Conservation (phyloP, 1,284 basidiomycete species). For the Bjerkandera adusta region DNA sequence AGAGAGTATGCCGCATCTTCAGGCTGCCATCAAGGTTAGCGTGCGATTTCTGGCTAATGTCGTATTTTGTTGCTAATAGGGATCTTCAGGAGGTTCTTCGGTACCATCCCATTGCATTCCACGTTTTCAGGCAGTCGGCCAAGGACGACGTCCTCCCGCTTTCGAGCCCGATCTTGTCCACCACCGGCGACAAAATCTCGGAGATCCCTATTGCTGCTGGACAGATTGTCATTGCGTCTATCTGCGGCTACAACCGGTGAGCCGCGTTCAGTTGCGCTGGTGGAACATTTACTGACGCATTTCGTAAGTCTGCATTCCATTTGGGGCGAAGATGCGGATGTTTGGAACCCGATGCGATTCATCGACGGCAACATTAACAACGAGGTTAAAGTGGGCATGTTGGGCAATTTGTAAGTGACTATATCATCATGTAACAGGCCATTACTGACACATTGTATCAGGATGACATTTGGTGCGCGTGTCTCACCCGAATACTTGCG, state of each 20-base stretch:
- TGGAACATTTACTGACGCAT: neutral
- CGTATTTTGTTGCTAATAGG: conserved; percentile 35
- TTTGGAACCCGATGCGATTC: conserved; percentile 12
- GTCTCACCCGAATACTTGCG: too few species aligned
- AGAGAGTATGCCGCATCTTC: conserved; percentile 27
- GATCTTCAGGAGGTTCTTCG: conserved; percentile 27
- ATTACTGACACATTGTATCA: too few species aligned
- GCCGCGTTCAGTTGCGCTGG: neutral
- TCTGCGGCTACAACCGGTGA: conserved; percentile 14
- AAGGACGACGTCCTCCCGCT: conserved; percentile 43
- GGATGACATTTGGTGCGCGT: too few species aligned
- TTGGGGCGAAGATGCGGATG: conserved; percentile 14
- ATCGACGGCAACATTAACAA: conserved; percentile 6
- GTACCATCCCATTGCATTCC: conserved; percentile 11
- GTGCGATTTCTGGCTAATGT: conserved; percentile 31
- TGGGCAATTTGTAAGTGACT: too few species aligned
- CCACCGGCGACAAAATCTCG: conserved; percentile 29
- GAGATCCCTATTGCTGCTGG: conserved; percentile 25
- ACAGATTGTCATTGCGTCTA: conserved; percentile 1
- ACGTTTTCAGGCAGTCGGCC: conserved; percentile 1
- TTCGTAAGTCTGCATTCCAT: conserved; percentile 2
- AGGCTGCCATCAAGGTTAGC: conserved; percentile 20
- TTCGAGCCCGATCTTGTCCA: conserved; percentile 33
- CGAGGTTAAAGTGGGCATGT: conserved; percentile 44
- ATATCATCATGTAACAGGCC: too few species aligned